Base-by-base conservation (phyloP, 495 filamentous ascomycete genomes). In the Aspergillus avenaceus region DNA sequence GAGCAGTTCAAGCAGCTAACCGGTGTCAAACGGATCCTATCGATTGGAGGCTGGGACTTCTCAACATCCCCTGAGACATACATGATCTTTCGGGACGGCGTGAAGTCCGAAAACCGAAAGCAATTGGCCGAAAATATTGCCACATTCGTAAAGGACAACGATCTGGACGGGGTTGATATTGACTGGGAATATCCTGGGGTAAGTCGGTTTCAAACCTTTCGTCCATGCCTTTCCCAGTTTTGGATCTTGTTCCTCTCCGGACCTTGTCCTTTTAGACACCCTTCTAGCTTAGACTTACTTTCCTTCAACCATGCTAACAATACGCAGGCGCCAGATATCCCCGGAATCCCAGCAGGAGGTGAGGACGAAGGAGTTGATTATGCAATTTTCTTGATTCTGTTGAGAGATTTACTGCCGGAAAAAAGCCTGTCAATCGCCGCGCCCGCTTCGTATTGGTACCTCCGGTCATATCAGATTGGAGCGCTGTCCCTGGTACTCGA, bases 1-100 rank as follows among this genome's bases (percentile, higher is more conserved):
- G 46, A 50, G 9, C 12, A 36, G 0, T 23, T 67, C 29, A 43
- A 31, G 12, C 52, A 32, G 0, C n/a, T n/a, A n/a, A n/a, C n/a
- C n/a, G n/a, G n/a, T n/a, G 29, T 64, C 8, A 73, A 72, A 41
- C 51, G 53, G 11, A 66, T 80, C 31, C 8, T 79, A 1, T 73
- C 71, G 0, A 64, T 80, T 47, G 77, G 77, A 8, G 77, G 76
- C 3, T 79, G 76, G 76, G 54, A 44, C 0, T 76, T 72, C 43
- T 71, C 65, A 1, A 76, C 72, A 0, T 56, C 61, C 21, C 44
- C 52, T 1, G 49, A 44, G 9, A 70, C 67, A 3, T 75, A 59
- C 40, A 40, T 51, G 11, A 64, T 75, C 23, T 65, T 77, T 28
- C 67, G 76, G 3, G 49, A 69, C 0, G 72, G 45, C 13, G 62